phyloP scores from a whole-genome alignment of 352 stramenopile species.

The Pythium insidiosum region DNA sequence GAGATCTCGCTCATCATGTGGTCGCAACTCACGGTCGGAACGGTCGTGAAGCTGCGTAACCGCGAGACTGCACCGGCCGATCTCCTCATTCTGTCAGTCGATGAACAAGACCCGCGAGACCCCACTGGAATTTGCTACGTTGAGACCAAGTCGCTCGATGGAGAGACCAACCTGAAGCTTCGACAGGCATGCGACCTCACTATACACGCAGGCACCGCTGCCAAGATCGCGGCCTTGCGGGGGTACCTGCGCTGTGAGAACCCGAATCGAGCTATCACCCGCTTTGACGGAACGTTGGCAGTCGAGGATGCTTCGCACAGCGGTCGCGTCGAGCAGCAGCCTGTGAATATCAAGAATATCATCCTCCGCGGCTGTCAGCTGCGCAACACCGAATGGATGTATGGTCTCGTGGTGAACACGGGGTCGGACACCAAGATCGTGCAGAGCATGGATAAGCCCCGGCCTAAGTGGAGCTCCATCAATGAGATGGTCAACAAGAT shows the following conservation, averaged over 20 bases:
- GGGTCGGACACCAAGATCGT: constrained; percentile 88
- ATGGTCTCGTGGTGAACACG: constrained; percentile 89
- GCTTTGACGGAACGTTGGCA: constrained; percentile 56
- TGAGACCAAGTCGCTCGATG: no score
- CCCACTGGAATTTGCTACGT: constrained; percentile 76
- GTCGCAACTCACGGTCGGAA: constrained; percentile 66
- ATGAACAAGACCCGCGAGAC: constrained; percentile 31
- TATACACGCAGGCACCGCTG: no score
- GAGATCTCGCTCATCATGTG: constrained; percentile 67
- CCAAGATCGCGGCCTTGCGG: constrained; percentile 9
- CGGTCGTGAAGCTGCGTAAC: constrained; percentile 71
- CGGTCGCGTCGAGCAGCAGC: constrained; percentile 16
- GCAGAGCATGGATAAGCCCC: constrained; percentile 65
- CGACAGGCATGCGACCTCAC: no score
- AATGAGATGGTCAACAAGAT: constrained; percentile 72
- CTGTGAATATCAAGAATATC: constrained; percentile 79
- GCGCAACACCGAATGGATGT: constrained; percentile 83
- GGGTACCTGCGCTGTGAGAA: constrained; percentile 66
- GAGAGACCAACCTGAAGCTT: no score
- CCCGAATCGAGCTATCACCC: constrained; percentile 69
- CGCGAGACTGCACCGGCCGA: constrained; percentile 68
- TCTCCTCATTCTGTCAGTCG: constrained; percentile 59
- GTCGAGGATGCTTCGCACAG: constrained; percentile 3
- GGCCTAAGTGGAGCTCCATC: constrained; percentile 63
- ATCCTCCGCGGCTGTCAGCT: constrained; percentile 83